These are phyloP conservation scores for Yamadazyma paraphyllophila DNA, from an alignment of 805 yeast species.

Conservation along the genomic window DNA sequence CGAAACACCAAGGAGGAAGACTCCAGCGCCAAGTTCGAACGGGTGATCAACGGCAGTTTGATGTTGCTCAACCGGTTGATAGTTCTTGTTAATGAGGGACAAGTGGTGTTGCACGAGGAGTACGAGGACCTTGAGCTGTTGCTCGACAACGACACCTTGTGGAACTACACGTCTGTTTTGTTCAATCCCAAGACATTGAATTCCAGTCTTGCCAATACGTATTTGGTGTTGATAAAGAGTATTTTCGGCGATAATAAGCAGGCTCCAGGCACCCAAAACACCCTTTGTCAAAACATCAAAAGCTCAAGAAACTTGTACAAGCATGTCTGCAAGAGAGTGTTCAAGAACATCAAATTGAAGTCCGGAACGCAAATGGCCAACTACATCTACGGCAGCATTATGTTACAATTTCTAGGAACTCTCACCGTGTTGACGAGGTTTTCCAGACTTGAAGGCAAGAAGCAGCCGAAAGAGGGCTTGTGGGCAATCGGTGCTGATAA, in stretches of 20 bases:
- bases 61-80: conserved; percentile 42
- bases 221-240: conserved; percentile 21
- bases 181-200: conserved; percentile 25
- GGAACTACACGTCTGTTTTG: conserved; percentile 32
- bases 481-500: conserved; percentile 52
- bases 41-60: conserved; percentile 53
- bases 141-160: conserved; percentile 27
- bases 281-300: conserved; percentile 14
- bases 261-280: conserved; percentile 10
- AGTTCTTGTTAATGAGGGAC: conserved; percentile 15
- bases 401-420: conserved; percentile 50
- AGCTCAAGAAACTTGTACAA: conserved; percentile 32
- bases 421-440: conserved; percentile 40
- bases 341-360: conserved; percentile 43
- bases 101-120: conserved; percentile 12
- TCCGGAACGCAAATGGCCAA: conserved; percentile 27
- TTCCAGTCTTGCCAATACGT: conserved; percentile 29
- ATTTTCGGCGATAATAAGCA: conserved; percentile 16
- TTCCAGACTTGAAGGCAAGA: conserved; percentile 15
- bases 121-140: conserved; percentile 18
- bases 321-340: conserved; percentile 41
- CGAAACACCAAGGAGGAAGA: conserved; percentile 68
- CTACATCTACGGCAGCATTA: conserved; percentile 43
- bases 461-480: conserved; percentile 44
- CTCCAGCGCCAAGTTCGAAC: conserved; percentile 56